Conservation (phyloP, 306 rosid genomes). For the Cucumis sativus region Cucumber_9930_V3 NC_026656.2:15741501-15742000, state of each 20-base stretch:
- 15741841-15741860: constrained; percentile 61
- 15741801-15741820: constrained; percentile 30
- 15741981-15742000: constrained; percentile 29
- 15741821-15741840: constrained; percentile 84
- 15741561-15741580: constrained; percentile 85
- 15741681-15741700: not conserved
- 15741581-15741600: constrained; percentile 57
- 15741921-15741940: not conserved
- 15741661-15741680: not conserved
- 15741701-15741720: not conserved
- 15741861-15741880: constrained; percentile 37
- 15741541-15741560: constrained; percentile 72
- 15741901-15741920: not conserved
- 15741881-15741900: constrained; percentile 24
- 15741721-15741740: constrained; percentile 11
- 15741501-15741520: constrained; percentile 64
- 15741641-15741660: constrained; percentile 32
- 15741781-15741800: constrained; percentile 50
- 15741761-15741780: constrained; percentile 48
- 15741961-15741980: not conserved
- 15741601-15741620: constrained; percentile 45
- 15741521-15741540: constrained; percentile 55
- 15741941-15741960: not conserved
- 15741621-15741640: constrained; percentile 43
- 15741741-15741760: constrained; percentile 85